Base-by-base conservation (phyloP, 805 yeast species). In the Wickerhamiella azyma region DNA sequence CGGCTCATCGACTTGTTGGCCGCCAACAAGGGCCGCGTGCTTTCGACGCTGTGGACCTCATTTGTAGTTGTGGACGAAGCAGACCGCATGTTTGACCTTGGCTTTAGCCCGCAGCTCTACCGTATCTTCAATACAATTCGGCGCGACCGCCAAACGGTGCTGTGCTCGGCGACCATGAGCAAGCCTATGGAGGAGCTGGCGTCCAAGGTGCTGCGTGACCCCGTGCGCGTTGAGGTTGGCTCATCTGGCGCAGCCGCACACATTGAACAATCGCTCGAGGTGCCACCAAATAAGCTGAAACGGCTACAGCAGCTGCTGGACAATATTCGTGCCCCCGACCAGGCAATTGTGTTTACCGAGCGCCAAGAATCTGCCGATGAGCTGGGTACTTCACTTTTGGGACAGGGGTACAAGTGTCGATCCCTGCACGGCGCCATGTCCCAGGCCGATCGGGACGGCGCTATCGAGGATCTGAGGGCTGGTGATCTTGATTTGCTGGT, bases 161-260 rank as follows among this genome's bases (percentile, higher is more conserved):
- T 92, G 21, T 92, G 89, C 59, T 85, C 96, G 9, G 98, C 98
- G 0, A 92, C 98, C 0, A 86, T 92, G 54, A 95, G 96, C 0
- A 66, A 72, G 5, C 79, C 79, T 49, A 74, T 92, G 72, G 94
- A 84, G 56, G 63, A 66, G 2, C 68, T 88, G 51, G 96, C 96
- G 0, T 67, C 74, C 36, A 74, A 76, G 43, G 69, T 81, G 1
- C 62, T 92, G 26, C 51, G 60, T 1, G 66, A 74, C 48, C 94
- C 96, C 0, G 67, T 85, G 1, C 84, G 81, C 53, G 81, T 89
- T 8, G 69, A 79, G 2, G 82, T 88, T 3, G 95, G 95, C 2
- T 81, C 82, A 0, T 81, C 85, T 51, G 74, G 80, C 40, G 94
- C 92, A 1, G 86, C 89, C 26, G 76, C 79, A 14, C 88, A 82